Evolutionary conservation across 1,284 basidiomycete genomes (phyloP), one percentile per base, ranked within the genome.

Genomic region (Trichosporon asahii): DNA sequence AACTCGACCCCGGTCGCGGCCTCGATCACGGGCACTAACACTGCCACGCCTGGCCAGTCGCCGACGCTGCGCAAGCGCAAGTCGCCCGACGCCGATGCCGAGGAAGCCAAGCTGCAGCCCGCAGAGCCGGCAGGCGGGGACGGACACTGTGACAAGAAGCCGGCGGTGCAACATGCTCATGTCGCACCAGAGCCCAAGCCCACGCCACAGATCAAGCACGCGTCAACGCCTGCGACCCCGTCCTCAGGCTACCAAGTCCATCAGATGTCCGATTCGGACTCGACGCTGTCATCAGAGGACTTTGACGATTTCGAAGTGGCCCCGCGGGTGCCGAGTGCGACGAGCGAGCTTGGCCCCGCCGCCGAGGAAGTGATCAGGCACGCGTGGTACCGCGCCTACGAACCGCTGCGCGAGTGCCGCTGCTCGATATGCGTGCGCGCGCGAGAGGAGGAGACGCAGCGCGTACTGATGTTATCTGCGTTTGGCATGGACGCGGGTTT

Each of bases 31-130:
- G 27, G 27, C 61, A 64, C 53, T 27, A 29, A 65, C 8, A 15
- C 23, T 25, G 35, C 49, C 7, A 65, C 70, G 25, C 67, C 67
- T 2, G 49, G 33, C 8, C 60, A 46, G 2, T 73, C 72, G 35
- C 72, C 72, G 1, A 63, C 55, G 2, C 46, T 71, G 0, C 65
- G 72, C 35, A 73, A 73, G 40, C 72, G 72, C 66, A 73, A 73
- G 66, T 67, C 66, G 9, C 67, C 71, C 3, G 68, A 64, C 1
- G 72, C 64, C 8, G 72, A 67, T 6, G 66, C 40, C 33, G n/a
- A 61, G 14, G 57, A n/a, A 33, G 18, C 15, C 9, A 18, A 18
- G 1, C 57, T 31, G 27, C 57, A 33, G 57, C 14, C 5, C 27
- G 12, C 14, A 2, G 57, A 33, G 27, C n/a, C 27, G 14, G 29